Evolutionary conservation across 2,329 filamentous ascomycete genomes (phyloP).

Genomic region (Aspergillus thermomutatus): DNA sequence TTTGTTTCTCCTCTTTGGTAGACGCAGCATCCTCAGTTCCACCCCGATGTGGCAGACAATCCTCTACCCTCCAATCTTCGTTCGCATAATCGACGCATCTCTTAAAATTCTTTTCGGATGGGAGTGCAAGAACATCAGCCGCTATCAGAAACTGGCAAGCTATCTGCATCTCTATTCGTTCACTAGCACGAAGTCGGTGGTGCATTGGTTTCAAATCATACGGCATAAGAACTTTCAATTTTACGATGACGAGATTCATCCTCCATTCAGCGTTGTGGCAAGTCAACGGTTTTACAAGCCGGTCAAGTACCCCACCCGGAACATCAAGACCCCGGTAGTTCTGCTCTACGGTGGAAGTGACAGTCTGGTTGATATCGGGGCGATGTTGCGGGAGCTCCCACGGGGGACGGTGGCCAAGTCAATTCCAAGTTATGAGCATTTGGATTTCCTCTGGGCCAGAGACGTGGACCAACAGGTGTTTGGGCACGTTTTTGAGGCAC

Average conservation of each 20-base stretch:
- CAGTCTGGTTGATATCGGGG: constrained; percentile 86
- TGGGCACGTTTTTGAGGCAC: constrained; percentile 82
- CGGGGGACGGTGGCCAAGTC: constrained; percentile 79
- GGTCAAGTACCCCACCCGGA: constrained; percentile 90
- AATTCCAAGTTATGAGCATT: constrained; percentile 89
- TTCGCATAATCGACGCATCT: constrained; percentile 77
- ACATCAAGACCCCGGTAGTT: constrained; percentile 94
- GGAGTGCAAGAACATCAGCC: constrained; percentile 77
- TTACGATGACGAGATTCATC: constrained; percentile 92
- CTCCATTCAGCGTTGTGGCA: constrained; percentile 66
- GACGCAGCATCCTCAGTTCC: constrained; percentile 84
- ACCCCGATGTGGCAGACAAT: constrained; percentile 97
- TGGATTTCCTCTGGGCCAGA: constrained; percentile 92
- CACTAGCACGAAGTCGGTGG: constrained; percentile 92
- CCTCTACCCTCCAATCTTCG: constrained; percentile 90
- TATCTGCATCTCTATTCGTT: constrained; percentile 97
- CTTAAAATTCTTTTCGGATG: constrained; percentile 86
- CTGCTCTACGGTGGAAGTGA: constrained; percentile 92
- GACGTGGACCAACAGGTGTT: constrained; percentile 85
- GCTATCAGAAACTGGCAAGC: constrained; percentile 86
- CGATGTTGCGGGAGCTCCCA: constrained; percentile 88
- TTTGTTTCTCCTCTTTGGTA: constrained; percentile 86
- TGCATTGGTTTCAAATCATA: constrained; percentile 99
- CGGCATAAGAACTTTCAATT: constrained; percentile 95
- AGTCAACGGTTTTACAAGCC: constrained; percentile 89